Percentiles rank a stretch among this genome's conserved stretches.
phyloP scores from a whole-genome alignment of 805 yeast species.

The Teunomyces kruisii region DNA sequence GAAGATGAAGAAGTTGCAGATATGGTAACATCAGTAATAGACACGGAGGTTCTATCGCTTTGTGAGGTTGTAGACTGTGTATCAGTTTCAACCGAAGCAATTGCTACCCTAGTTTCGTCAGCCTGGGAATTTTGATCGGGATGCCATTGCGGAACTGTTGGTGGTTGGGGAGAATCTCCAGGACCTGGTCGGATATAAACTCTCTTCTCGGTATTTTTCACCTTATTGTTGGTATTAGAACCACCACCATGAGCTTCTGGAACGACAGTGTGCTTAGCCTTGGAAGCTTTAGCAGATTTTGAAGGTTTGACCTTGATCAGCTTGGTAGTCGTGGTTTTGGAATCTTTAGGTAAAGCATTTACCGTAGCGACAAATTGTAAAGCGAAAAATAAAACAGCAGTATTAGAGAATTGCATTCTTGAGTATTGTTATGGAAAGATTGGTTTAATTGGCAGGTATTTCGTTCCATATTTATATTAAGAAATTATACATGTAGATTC shows the following conservation, averaged over 20 bases:
- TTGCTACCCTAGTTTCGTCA: too few relatives aligned
- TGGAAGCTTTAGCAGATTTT: neutral
- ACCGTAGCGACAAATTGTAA: neutral
- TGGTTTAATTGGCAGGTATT: neutral
- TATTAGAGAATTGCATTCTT: neutral
- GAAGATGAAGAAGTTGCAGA: too few relatives aligned
- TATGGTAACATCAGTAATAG: too few relatives aligned
- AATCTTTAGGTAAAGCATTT: neutral
- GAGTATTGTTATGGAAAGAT: neutral
- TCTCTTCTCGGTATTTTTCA: neutral
- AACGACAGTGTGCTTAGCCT: neutral
- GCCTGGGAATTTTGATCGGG: neutral
- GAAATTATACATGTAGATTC: neutral
- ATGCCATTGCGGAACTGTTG: neutral
- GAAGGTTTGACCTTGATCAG: neutral
- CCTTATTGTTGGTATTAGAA: neutral
- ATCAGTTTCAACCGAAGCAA: too few relatives aligned
- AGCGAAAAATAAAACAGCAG: neutral
- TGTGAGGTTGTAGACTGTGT: too few relatives aligned
- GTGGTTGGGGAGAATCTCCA: neutral
- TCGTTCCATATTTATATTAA: neutral
- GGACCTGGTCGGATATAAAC: neutral
- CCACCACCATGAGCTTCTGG: neutral
- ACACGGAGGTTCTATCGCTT: too few relatives aligned
- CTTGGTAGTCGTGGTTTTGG: neutral